A percentile compares a stretch with the other conserved stretches of the same genome.
These are phyloP conservation scores for Magnusiomyces suaveolens DNA, from an alignment of 1,139 yeast genomes.

Conservation along the genomic window DNA sequence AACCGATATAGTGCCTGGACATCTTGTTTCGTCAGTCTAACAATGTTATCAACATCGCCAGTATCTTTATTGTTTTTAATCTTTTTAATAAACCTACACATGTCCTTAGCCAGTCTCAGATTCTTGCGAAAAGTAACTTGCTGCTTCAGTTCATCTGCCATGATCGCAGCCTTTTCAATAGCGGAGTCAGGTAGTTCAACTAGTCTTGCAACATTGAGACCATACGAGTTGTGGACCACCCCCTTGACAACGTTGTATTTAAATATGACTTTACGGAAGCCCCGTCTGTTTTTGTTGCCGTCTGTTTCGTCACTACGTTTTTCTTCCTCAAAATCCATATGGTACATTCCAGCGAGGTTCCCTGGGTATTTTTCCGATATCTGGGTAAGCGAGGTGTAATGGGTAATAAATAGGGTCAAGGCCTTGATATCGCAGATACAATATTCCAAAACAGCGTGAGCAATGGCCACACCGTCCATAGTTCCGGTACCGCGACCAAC, in stretches of 20 bases:
- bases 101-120: background rate
- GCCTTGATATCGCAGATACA: slow-evolving; percentile 44
- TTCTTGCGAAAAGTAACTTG: background rate
- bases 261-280: slow-evolving; percentile 20
- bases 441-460: slow-evolving; percentile 63
- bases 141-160: background rate
- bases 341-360: slow-evolving; percentile 46
- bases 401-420: slow-evolving; percentile 71
- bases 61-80: background rate
- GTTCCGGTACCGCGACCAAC: slow-evolving; percentile 79
- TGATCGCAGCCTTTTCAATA: slow-evolving; percentile 21
- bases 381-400: slow-evolving; percentile 63
- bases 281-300: slow-evolving; percentile 16
- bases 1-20: background rate
- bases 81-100: background rate
- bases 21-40: background rate
- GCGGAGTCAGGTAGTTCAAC: slow-evolving; percentile 30
- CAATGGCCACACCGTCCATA: slow-evolving; percentile 79
- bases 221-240: slow-evolving; percentile 30
- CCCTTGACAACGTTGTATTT: slow-evolving; percentile 30
- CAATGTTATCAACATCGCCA: background rate
- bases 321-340: slow-evolving; percentile 43
- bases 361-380: slow-evolving; percentile 38
- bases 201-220: slow-evolving; percentile 33
- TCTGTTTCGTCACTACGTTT: no score